Evolutionary conservation across 202 grass and related monocot genomes (phyloP), one percentile per base, ranked within the genome.

Genomic region (Panicum virgatum): DNA sequence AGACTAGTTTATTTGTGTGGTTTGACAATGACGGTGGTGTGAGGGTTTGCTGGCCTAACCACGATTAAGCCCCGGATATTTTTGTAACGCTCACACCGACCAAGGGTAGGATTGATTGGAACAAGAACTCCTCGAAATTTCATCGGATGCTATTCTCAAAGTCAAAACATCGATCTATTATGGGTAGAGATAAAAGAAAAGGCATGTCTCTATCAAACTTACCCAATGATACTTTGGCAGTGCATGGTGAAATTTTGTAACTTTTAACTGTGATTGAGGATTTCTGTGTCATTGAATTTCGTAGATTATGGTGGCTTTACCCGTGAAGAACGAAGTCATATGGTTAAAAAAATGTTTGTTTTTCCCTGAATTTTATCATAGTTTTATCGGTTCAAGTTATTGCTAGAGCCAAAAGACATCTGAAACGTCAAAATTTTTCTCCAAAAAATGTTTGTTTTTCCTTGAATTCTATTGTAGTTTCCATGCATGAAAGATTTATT

Each of bases 1-100:
- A 48, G 52, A 12, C 1, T 46, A 72, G 22, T 69, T 81, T 76
- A 50, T 68, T 74, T 77, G 32, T 63, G 73, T 47, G 65, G 56
- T 45, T 75, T 57, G 54, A 46, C 42, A 56, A 63, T 46, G 85
- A 70, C 42, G 29, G 48, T 16, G 60, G 9, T 40, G 38, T 1
- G 29, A 51, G 51, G 52, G 12, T 82, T 80, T 40, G 79, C 44
- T 87, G 79, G 72, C 43, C 42, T 76, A 76, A 86, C 59, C 80
- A 82, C 15, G 69, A 74, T 75, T 67, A 74, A 80, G 7, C 7
- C 60, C 0, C 3, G 0, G 14, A 51, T 61, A 27, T 66, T 58
- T 23, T 66, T 57, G 7, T 9, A 3, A 9, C 11, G 12, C 34
- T 76, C 50, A 38, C 50, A 58, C 50, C n/a, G 14, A 18, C 50